Percentiles rank a stretch among this genome's conserved stretches.
These are phyloP conservation scores for Anisodus tanguticus DNA, from an alignment of 257 asterid genomes.

Conservation along the genomic window DNA sequence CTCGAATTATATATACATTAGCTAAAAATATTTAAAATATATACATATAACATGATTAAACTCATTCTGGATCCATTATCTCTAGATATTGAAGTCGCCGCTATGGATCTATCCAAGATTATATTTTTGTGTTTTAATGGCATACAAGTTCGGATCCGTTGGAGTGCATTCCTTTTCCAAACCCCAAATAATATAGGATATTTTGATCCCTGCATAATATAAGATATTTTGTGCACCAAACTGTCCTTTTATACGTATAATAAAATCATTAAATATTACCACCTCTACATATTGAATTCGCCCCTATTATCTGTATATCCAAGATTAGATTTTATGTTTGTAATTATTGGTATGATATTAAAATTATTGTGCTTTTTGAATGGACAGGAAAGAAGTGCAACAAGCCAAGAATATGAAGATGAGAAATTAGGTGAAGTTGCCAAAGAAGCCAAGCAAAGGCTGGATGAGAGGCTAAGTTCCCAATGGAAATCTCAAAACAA, in stretches of 20 bases:
- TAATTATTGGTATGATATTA: not conserved
- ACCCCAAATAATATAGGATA: not conserved
- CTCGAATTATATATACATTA: not conserved
- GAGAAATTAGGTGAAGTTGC: constrained; percentile 40
- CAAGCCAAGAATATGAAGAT: constrained; percentile 34
- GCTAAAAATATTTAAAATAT: not conserved
- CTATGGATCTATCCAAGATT: not conserved
- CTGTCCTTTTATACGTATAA: not conserved
- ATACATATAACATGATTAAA: not conserved
- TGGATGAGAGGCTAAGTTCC: constrained; percentile 56
- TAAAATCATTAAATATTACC: not conserved
- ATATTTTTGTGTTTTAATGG: not conserved
- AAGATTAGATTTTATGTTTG: not conserved
- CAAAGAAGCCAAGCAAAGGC: constrained; percentile 61
- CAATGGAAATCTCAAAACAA: constrained; percentile 42
- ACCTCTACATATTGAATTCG: not conserved
- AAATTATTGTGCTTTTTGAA: not conserved
- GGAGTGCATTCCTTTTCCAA: rapidly evolving
- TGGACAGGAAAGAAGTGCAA: constrained; percentile 44
- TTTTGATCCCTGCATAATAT: not conserved
- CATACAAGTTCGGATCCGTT: not conserved
- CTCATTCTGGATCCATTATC: not conserved
- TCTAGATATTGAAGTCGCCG: not conserved
- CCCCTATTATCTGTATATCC: not conserved
- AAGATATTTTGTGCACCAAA: not conserved